Percentiles rank a stretch among this genome's conserved stretches.
phyloP scores from a whole-genome alignment of 2,329 filamentous ascomycete genomes.

The Davidsoniella virescens region DNA sequence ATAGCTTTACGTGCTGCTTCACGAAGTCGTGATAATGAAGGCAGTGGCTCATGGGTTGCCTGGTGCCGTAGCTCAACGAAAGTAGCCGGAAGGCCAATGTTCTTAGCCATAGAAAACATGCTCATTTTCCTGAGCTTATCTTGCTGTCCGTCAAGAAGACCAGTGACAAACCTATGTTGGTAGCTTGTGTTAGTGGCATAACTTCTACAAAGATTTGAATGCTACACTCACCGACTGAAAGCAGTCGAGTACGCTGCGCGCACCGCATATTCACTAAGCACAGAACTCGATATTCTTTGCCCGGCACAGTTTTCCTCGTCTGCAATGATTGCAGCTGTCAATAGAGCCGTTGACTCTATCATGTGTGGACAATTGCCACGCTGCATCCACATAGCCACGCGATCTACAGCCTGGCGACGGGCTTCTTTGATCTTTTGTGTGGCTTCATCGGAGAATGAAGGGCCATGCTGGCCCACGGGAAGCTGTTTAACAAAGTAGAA shows the following conservation, averaged over 20 bases:
- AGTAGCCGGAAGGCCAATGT: slow-evolving; percentile 52
- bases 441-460: too few species aligned
- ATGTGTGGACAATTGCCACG: slow-evolving; percentile 61
- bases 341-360: slow-evolving; percentile 60
- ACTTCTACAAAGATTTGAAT: not conserved
- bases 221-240: slow-evolving; percentile 46
- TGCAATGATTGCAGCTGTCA: slow-evolving; percentile 52
- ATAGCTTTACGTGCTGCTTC: slow-evolving; percentile 54
- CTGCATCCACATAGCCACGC: slow-evolving; percentile 53
- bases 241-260: slow-evolving; percentile 57
- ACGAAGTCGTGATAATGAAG: slow-evolving; percentile 56
- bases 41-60: slow-evolving; percentile 77
- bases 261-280: slow-evolving; percentile 41
- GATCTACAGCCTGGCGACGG: slow-evolving; percentile 32
- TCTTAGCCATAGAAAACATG: slow-evolving; percentile 57
- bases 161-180: slow-evolving; percentile 54
- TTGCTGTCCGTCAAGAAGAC: slow-evolving; percentile 58
- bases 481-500: slow-evolving; percentile 32
- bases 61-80: slow-evolving; percentile 86
- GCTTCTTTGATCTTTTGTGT: not conserved
- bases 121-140: slow-evolving; percentile 49
- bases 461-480: not conserved
- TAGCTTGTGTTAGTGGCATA: not conserved
- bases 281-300: slow-evolving; percentile 15
- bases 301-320: slow-evolving; percentile 30